phyloP scores from a whole-genome alignment of 1,284 basidiomycete species.

The Ceratobasidium sp. region DNA sequence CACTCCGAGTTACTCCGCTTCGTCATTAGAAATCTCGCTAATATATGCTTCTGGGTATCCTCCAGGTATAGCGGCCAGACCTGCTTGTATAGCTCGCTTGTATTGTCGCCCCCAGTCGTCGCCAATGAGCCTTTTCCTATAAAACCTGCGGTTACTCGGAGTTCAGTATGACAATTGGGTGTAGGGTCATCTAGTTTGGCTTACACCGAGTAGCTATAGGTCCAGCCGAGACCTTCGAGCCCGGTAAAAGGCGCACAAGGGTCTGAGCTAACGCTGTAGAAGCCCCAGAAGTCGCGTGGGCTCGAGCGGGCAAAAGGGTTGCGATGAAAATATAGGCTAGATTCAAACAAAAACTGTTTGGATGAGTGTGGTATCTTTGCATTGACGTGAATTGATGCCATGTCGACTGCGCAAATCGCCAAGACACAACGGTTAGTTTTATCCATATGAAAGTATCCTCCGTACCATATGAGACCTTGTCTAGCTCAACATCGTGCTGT shows the following conservation, averaged over 20 bases:
- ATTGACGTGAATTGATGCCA: conserved; percentile 51
- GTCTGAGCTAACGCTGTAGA: not conserved
- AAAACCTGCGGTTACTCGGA: too few species aligned
- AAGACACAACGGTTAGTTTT: too few species aligned
- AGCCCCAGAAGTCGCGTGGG: conserved; percentile 7
- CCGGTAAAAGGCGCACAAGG: not conserved
- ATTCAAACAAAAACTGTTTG: conserved; percentile 48
- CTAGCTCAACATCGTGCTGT: conserved; percentile 55
- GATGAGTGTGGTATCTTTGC: conserved; percentile 53
- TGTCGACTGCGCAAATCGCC: too few species aligned
- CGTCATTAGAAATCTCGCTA: too few species aligned
- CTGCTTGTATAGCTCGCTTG: too few species aligned
- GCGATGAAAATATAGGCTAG: conserved; percentile 46
- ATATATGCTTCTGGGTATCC: too few species aligned
- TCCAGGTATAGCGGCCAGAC: too few species aligned
- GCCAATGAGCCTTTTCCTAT: too few species aligned
- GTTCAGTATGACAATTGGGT: too few species aligned
- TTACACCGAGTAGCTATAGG: not conserved
- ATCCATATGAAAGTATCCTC: too few species aligned
- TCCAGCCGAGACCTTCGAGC: not conserved
- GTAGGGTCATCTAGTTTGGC: not conserved
- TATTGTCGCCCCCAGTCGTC: too few species aligned
- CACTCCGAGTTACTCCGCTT: too few species aligned
- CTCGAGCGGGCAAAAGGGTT: not conserved
- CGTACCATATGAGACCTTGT: conserved; percentile 48